Conservation (phyloP, 129 eudicot species). For the Artemisia argyi region DNA sequence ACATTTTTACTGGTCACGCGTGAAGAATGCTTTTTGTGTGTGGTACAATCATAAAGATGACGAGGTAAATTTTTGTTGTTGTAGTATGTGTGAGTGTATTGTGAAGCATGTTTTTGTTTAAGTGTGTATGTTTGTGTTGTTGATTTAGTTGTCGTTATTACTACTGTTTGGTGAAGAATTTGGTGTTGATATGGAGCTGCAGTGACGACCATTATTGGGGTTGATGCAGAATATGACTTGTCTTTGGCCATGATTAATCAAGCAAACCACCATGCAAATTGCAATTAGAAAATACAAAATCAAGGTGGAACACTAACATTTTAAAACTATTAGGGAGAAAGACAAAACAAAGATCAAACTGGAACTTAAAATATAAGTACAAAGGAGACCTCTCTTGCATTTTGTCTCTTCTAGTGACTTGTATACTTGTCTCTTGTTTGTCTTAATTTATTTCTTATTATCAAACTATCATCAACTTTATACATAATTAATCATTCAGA, state of each 20-base stretch:
- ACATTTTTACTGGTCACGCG: no score
- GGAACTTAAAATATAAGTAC: background rate
- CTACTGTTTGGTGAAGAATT: no score
- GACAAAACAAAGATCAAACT: conserved; percentile 26
- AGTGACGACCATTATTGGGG: background rate
- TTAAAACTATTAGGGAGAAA: background rate
- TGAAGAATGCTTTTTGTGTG: no score
- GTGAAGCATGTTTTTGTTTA: no score
- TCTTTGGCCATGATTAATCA: background rate
- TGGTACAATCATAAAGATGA: no score
- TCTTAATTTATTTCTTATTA: background rate
- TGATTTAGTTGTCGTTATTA: no score
- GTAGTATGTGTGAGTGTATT: no score
- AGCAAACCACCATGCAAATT: conserved; percentile 18
- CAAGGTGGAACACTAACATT: background rate
- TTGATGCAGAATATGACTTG: background rate
- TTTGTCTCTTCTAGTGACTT: conserved; percentile 19
- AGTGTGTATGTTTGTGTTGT: no score
- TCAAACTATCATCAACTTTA: background rate
- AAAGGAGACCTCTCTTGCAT: conserved; percentile 11
- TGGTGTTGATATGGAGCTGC: no score
- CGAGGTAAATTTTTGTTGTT: no score
- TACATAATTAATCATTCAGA: background rate
- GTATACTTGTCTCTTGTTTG: conserved; percentile 12
- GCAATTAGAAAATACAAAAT: background rate